phyloP scores from a whole-genome alignment of 225 moss, liverwort and hornwort genomes.

The Climacium dendroides region DNA sequence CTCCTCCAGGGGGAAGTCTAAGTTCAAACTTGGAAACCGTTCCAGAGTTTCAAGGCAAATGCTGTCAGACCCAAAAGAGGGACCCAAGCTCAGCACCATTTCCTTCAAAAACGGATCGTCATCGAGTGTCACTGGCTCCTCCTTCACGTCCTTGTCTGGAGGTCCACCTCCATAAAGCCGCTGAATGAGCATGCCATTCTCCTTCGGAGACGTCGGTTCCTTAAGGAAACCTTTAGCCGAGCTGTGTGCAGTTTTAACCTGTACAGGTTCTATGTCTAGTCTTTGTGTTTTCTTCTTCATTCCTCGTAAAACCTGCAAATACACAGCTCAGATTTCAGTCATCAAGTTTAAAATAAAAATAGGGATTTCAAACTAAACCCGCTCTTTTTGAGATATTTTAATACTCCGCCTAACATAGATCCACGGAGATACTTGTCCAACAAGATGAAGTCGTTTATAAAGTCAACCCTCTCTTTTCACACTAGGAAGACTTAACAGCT shows the following conservation, averaged over 20 bases:
- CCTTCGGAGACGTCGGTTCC: neutral
- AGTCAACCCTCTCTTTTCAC: neutral
- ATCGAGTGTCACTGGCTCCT: constrained; percentile 9
- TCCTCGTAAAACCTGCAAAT: constrained; percentile 33
- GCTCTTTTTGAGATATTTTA: neutral
- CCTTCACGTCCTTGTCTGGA: constrained; percentile 5
- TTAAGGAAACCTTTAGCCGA: constrained; percentile 2
- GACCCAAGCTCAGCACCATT: constrained; percentile 25
- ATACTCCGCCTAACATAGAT: neutral
- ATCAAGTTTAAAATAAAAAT: neutral
- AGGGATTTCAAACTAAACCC: neutral
- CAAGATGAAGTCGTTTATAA: neutral
- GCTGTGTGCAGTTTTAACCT: constrained; percentile 33
- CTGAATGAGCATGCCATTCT: neutral
- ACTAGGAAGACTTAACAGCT: neutral
- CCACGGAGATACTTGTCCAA: neutral
- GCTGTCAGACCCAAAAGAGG: constrained; percentile 19
- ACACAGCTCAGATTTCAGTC: neutral
- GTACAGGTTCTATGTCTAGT: neutral
- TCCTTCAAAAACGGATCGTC: constrained; percentile 43
- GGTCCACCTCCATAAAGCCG: constrained; percentile 35
- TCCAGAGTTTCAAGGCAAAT: constrained; percentile 27
- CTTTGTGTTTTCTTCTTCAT: constrained; percentile 18
- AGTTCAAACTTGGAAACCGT: constrained; percentile 41
- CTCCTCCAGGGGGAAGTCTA: constrained; percentile 39